Conservation (phyloP, 495 filamentous ascomycete species). For the Aspergillus bertholletiae region DNA sequence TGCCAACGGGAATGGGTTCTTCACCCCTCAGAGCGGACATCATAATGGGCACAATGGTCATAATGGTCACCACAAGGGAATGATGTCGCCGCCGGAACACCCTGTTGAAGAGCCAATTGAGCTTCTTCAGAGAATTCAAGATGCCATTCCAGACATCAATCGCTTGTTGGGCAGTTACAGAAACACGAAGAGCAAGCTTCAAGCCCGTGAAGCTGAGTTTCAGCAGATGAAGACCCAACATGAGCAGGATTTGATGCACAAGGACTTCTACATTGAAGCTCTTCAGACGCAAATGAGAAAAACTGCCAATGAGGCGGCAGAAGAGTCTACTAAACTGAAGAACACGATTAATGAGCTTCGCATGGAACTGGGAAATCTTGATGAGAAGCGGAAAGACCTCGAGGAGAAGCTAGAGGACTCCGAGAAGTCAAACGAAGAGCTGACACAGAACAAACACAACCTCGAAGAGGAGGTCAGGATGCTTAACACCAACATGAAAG, state of each 20-base stretch:
- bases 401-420: conserved; percentile 37
- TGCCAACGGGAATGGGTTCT: conserved; percentile 17
- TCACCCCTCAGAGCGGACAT: background rate
- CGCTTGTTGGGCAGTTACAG: conserved; percentile 45
- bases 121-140: conserved; percentile 45
- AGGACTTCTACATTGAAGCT: conserved; percentile 52
- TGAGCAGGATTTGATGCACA: conserved; percentile 45
- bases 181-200: conserved; percentile 40
- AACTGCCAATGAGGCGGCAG: conserved; percentile 46
- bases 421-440: conserved; percentile 41
- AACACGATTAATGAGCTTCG: conserved; percentile 48
- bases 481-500: conserved; percentile 45
- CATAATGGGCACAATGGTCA: conserved; percentile 21
- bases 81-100: conserved; percentile 27
- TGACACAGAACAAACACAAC: conserved; percentile 31
- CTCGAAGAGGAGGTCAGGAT: conserved; percentile 51
- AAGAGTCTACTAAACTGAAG: conserved; percentile 43
- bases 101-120: conserved; percentile 35
- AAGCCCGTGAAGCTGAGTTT: conserved; percentile 41
- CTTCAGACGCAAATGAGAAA: conserved; percentile 52
- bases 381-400: conserved; percentile 52
- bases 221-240: conserved; percentile 45
- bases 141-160: conserved; percentile 48
- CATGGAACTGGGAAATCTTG: conserved; percentile 55
- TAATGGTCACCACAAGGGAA: conserved; percentile 22